Conservation (phyloP, 2,329 filamentous ascomycete genomes). For the Fusarium tanahbumbuense region DNA sequence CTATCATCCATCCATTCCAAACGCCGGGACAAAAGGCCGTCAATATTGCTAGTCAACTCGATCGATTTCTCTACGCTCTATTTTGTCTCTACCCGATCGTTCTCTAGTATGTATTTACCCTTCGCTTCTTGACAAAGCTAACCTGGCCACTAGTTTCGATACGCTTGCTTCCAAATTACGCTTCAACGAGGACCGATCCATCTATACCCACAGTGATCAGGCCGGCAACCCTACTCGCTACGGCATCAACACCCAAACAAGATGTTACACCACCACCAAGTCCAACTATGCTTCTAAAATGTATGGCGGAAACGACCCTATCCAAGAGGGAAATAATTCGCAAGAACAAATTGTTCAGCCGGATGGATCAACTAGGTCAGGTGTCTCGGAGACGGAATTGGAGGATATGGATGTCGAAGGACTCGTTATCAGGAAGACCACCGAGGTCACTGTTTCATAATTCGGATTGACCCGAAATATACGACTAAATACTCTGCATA, state of each 20-base stretch:
- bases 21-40: slow-evolving; percentile 51
- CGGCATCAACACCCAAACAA: slow-evolving; percentile 18
- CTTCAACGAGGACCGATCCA: slow-evolving; percentile 32
- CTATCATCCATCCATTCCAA: slow-evolving; percentile 56
- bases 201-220: slow-evolving; percentile 18
- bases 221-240: neutral
- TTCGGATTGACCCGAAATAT: fast-evolving
- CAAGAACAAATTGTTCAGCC: slow-evolving; percentile 20
- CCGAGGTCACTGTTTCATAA: slow-evolving; percentile 32
- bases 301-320: neutral
- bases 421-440: slow-evolving; percentile 37
- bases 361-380: slow-evolving; percentile 27
- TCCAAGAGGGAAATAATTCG: slow-evolving; percentile 13
- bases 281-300: slow-evolving; percentile 16
- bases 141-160: slow-evolving; percentile 41
- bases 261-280: slow-evolving; percentile 18
- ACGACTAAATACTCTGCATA: neutral
- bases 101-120: slow-evolving; percentile 44
- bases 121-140: neutral
- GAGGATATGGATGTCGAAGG: slow-evolving; percentile 29
- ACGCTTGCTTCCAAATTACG: slow-evolving; percentile 50
- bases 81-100: slow-evolving; percentile 56
- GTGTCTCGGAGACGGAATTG: slow-evolving; percentile 10
- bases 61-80: slow-evolving; percentile 55
- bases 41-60: slow-evolving; percentile 52